Evolutionary conservation across 768 basidiomycete genomes (phyloP).

Genomic region (Lactarius akahatsu): DNA sequence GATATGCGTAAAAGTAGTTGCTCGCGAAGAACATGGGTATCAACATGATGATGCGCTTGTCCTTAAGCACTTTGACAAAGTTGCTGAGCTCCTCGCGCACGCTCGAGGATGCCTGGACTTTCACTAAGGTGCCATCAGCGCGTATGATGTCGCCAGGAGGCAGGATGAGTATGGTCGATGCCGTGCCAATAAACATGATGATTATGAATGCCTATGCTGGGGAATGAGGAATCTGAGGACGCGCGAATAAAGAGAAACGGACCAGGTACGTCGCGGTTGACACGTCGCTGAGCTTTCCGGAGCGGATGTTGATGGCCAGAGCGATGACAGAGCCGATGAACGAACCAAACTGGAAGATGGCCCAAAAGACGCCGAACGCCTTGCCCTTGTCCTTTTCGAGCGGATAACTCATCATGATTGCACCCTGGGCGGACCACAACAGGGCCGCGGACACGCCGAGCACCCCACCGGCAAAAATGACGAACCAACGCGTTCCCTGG

Average conservation of each 20-base stretch:
- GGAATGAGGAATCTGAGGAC: neutral
- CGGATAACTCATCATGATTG: constrained; percentile 57
- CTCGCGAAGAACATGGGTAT: constrained; percentile 47
- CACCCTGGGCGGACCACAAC: constrained; percentile 54
- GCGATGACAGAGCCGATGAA: constrained; percentile 47
- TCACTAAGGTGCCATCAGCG: constrained; percentile 43
- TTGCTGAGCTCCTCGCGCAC: constrained; percentile 35
- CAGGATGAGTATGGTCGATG: constrained; percentile 38
- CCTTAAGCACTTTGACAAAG: constrained; percentile 39
- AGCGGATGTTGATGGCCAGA: constrained; percentile 43
- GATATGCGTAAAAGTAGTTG: constrained; percentile 50
- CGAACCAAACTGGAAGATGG: constrained; percentile 45
- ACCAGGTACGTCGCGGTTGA: constrained; percentile 45
- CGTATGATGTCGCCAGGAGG: constrained; percentile 41
- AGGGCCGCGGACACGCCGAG: constrained; percentile 52
- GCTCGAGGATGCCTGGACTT: constrained; percentile 37
- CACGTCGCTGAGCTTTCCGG: constrained; percentile 36
- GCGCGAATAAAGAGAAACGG: constrained; percentile 19
- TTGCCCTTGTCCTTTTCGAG: constrained; percentile 56
- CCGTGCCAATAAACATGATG: constrained; percentile 46
- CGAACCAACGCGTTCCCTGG: constrained; percentile 44
- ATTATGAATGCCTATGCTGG: constrained; percentile 41
- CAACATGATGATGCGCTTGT: constrained; percentile 43
- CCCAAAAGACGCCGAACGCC: constrained; percentile 55
- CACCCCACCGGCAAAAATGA: constrained; percentile 49